phyloP scores from a whole-genome alignment of 805 yeast species.

The Starmerella vaccinii region DNA sequence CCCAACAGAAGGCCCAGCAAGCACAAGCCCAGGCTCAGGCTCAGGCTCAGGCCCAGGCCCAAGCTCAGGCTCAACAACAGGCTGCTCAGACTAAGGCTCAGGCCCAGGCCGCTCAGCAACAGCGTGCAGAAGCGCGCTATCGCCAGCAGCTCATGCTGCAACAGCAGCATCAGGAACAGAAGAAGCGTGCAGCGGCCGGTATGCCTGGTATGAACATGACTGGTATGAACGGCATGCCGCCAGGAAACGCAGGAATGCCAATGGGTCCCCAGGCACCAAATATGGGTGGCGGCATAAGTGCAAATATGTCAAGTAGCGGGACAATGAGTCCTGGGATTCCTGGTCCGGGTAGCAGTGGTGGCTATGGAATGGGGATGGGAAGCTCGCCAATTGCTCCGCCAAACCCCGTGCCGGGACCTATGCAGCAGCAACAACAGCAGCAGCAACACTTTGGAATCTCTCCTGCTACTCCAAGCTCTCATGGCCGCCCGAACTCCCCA shows the following conservation, averaged over 20 bases:
- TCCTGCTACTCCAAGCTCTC: constrained; percentile 7
- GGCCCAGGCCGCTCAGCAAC: neutral
- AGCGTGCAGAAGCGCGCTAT: constrained; percentile 14
- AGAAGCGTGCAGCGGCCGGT: constrained; percentile 6
- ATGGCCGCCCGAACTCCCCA: constrained; percentile 3
- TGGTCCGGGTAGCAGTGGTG: neutral
- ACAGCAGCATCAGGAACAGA: constrained; percentile 13
- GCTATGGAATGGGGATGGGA: neutral
- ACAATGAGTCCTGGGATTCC: neutral
- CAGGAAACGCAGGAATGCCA: neutral
- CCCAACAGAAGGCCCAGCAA: constrained; percentile 10
- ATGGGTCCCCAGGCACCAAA: neutral
- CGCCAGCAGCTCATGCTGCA: constrained; percentile 14
- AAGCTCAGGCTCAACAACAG: constrained; percentile 22
- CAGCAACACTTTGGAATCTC: neutral
- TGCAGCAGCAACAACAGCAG: too few relatives aligned
- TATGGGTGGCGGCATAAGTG: neutral
- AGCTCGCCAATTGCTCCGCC: neutral
- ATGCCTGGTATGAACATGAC: neutral
- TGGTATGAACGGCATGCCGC: neutral
- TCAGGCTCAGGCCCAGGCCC: constrained; percentile 23
- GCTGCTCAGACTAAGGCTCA: constrained; percentile 16
- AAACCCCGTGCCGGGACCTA: neutral
- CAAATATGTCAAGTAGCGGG: neutral
- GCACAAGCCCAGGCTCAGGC: constrained; percentile 23